A percentile compares a stretch with the other conserved stretches of the same genome.
Conservation (phyloP, 23 red algal genomes). For the Gracilaria domingensis region DNA sequence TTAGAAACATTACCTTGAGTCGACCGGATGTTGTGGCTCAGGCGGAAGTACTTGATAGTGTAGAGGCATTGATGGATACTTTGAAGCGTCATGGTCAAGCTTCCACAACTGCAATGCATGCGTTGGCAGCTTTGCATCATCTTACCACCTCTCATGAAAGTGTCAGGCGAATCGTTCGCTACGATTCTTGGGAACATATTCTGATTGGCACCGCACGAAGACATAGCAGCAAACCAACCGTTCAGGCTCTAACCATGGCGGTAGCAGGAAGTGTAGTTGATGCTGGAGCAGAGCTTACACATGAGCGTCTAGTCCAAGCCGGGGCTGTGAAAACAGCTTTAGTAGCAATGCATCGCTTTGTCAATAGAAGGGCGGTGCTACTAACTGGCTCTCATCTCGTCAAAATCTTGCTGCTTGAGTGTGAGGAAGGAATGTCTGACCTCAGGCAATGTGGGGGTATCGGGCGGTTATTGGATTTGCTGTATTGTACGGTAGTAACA, state of each 20-base stretch:
- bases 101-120: constrained; percentile 28
- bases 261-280: not conserved
- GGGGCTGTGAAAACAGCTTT: constrained; percentile 35
- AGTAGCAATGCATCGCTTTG: constrained; percentile 41
- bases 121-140: constrained; percentile 57
- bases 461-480: constrained; percentile 39
- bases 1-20: constrained; percentile 37
- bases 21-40: constrained; percentile 5
- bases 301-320: not conserved
- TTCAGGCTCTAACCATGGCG: constrained; percentile 21
- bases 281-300: not conserved
- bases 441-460: constrained; percentile 29
- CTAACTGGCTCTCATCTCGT: constrained; percentile 30
- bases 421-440: constrained; percentile 21
- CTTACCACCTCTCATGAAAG: not conserved
- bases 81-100: constrained; percentile 34
- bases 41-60: constrained; percentile 7
- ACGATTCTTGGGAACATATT: constrained; percentile 27
- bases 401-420: constrained; percentile 6
- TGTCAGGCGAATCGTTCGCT: constrained; percentile 36
- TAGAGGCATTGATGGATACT: constrained; percentile 30
- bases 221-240: constrained; percentile 3
- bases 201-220: constrained; percentile 9
- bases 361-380: constrained; percentile 35
- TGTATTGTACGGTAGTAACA: constrained; percentile 45